Percentiles rank a stretch among this genome's conserved stretches.
phyloP scores from a whole-genome alignment of 345 rosid genomes.

The Eutrema yunnanense region DNA sequence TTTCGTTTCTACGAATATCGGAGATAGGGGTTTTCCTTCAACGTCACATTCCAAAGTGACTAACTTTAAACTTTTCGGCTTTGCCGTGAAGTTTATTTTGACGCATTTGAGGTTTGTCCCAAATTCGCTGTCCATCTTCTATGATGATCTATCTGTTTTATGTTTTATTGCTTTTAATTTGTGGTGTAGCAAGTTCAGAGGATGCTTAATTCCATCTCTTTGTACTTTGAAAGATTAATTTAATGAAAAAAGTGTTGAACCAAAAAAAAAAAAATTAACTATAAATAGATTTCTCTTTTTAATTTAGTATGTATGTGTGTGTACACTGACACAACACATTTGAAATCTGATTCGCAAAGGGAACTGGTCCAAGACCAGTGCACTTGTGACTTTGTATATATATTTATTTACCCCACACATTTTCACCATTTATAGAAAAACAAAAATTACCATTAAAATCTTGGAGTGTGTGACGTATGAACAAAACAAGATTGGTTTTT shows the following conservation, averaged over 20 bases:
- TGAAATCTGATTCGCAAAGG: slow-evolving; percentile 47
- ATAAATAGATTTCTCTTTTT: background rate
- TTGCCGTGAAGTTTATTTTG: too few relatives aligned
- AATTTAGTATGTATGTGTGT: background rate
- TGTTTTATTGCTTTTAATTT: too few relatives aligned
- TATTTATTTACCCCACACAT: slow-evolving; percentile 8
- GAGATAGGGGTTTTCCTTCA: too few relatives aligned
- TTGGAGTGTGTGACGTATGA: slow-evolving; percentile 11
- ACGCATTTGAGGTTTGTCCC: too few relatives aligned
- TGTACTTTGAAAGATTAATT: too few relatives aligned
- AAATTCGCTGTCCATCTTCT: too few relatives aligned
- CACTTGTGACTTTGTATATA: slow-evolving; percentile 28
- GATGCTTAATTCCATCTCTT: too few relatives aligned
- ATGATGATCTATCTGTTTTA: too few relatives aligned
- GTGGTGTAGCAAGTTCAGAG: too few relatives aligned
- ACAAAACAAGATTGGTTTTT: background rate
- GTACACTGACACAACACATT: slow-evolving; percentile 22
- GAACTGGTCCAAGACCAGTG: slow-evolving; percentile 79
- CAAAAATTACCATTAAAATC: background rate
- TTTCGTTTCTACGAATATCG: too few relatives aligned
- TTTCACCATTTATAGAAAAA: slow-evolving; percentile 18
- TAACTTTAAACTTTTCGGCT: too few relatives aligned
- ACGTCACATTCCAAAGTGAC: too few relatives aligned
- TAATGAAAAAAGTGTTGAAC: background rate
- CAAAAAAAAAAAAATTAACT: background rate